Evolutionary conservation across 2,329 filamentous ascomycete species (phyloP), one percentile per base, ranked within the genome.

Genomic region (Aaosphaeria arxii): DNA sequence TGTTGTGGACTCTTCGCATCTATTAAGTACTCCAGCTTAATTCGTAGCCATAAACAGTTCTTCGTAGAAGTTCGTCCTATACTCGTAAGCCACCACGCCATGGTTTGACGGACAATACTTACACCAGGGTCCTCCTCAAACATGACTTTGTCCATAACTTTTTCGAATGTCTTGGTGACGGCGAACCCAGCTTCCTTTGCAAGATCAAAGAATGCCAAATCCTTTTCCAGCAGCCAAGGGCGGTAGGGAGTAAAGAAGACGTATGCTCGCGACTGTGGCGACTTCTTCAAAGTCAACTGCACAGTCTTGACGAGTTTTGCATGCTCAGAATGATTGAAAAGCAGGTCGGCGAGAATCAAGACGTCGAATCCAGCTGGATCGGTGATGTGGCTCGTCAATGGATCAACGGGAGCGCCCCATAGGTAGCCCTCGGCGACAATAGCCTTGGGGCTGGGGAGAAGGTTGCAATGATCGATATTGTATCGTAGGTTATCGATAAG

Each of bases 181-280:
- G 72, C 71, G 51, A 96, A 88, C 0, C 90, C 91, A 43, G 76
- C 78, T 44, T 82, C 80, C 50, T 82, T 77, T 4, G 86, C 88
- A 48, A 91, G 63, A 43, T 91, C 87, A 64, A 96, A 96, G 74
- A 96, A 96, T 4, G 80, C 82, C 66, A 95, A 77, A 62, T 96
- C 94, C 69, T 90, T 88, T 53, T 91, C 81, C 60, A 88, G 78
- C 63, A 96, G 76, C 91, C 91, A 96, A 1, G 92, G 91, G 53
- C 94, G 80, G 72, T 97, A 96, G 17, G 89, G 91, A 0, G 91
- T 95, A 74, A 96, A 97, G 70, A 96, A 95, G 6, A 96, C 91
- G 59, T 91, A 81, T 2, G 91, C 90, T 46, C 78, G 79, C 43
- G 86, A 82, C 2, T 74, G 74, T 4, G 67, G 59, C 4, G 73